phyloP scores from a whole-genome alignment of 345 rosid genomes.

The Zanthoxylum bungeanum region DNA sequence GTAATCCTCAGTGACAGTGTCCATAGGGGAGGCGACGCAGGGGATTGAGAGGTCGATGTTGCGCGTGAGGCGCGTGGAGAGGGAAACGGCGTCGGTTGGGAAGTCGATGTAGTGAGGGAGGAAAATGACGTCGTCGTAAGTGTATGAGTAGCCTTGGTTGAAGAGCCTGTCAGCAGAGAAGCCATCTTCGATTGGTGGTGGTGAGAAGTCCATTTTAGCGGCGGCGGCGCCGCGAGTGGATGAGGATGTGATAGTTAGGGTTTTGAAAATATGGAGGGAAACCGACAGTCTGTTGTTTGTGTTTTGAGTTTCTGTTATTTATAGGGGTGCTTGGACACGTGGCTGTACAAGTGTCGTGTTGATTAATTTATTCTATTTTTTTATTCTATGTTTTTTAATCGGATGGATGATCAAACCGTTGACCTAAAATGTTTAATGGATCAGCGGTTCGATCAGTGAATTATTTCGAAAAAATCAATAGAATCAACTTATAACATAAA shows the following conservation, averaged over 20 bases:
- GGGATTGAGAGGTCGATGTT: conserved; percentile 72
- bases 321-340: neutral
- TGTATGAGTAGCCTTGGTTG: conserved; percentile 77
- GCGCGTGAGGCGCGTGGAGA: conserved; percentile 65
- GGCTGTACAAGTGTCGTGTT: too few relatives aligned
- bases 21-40: conserved; percentile 94
- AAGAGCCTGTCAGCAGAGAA: conserved; percentile 61
- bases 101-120: conserved; percentile 94
- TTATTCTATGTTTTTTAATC: too few relatives aligned
- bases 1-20: conserved; percentile 83
- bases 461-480: too few relatives aligned
- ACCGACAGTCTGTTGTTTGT: neutral
- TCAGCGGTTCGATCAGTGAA: too few relatives aligned
- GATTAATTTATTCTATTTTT: too few relatives aligned
- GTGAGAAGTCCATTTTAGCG: conserved; percentile 9
- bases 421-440: too few relatives aligned
- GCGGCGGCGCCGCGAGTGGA: too few relatives aligned
- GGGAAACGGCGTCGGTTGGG: conserved; percentile 73
- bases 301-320: neutral
- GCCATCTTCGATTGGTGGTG: conserved; percentile 55
- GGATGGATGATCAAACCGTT: too few relatives aligned
- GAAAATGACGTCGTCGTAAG: conserved; percentile 86
- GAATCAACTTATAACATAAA: too few relatives aligned
- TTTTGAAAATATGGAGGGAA: conserved; percentile 20
- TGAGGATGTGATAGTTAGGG: too few relatives aligned